Evolutionary conservation across 257 asterid genomes (phyloP), one percentile per base, ranked within the genome.

Genomic region (Ocimum tenuiflorum): DNA sequence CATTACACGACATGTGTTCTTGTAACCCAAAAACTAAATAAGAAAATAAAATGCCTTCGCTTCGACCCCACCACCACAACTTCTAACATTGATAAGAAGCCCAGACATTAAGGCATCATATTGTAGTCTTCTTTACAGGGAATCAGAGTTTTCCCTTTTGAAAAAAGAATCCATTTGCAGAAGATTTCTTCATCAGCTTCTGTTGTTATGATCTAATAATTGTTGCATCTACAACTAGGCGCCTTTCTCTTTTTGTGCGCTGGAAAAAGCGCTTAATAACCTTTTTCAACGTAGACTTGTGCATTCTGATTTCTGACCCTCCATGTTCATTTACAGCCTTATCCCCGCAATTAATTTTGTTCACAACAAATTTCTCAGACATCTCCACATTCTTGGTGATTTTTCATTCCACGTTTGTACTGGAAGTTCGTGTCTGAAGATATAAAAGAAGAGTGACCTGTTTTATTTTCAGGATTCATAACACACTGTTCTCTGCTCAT

Each of bases 261-360:
- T 51, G 33, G 5, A 20, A 49, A 51, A 51, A 23, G 9, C 8
- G n/a, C 56, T 51, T 12, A 51, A n/a, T 23, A 14, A 12, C 23
- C 27, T 27, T 48, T 7, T 51, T 74, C 77, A 61, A 68, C 69
- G 58, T 51, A 51, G 63, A 45, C 65, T 56, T 84, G 42, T 59
- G 67, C 65, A 67, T 52, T 33, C 77, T 49, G 55, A 43, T 42
- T 53, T 33, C 77, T 49, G 55, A 43, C 54, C 51, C 42, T 38
- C 27, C 71, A 51, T 52, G 82, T 71, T 63, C 80, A 70, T 72
- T 78, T 72, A 71, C 78, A 71, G 59, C 82, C 82, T 78, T 72
- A 64, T 67, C 77, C 71, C 74, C 71, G 69, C 85, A 69, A 81
- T 82, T 81, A 79, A 76, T 15, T 1, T 6, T 13, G 49, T 43